Evolutionary conservation across 345 rosid genomes (phyloP).

Genomic region (Aethionema arabicum): DNA sequence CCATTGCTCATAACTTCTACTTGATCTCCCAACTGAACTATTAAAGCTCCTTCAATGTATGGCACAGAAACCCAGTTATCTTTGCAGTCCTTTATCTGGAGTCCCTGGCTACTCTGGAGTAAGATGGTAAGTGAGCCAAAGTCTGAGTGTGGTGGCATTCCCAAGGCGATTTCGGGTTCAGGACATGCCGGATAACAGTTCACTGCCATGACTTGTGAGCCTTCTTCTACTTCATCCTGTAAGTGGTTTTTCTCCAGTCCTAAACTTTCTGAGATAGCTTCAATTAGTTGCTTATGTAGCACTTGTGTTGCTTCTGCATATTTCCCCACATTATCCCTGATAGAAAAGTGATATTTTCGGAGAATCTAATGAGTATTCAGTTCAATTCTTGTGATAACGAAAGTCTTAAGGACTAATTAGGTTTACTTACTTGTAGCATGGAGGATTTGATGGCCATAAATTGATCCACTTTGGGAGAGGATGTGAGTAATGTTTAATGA

Average conservation of each 20-base stretch:
- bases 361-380: slow-evolving; percentile 1
- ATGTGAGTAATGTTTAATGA: slow-evolving; percentile 58
- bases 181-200: slow-evolving; percentile 61
- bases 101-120: slow-evolving; percentile 49
- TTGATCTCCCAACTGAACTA: slow-evolving; percentile 55
- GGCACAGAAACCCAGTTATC: slow-evolving; percentile 48
- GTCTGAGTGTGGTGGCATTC: slow-evolving; percentile 59
- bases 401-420: neutral
- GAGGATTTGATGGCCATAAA: slow-evolving; percentile 60
- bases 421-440: slow-evolving; percentile 48
- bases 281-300: slow-evolving; percentile 45
- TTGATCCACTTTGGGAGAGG: slow-evolving; percentile 58
- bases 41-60: slow-evolving; percentile 42
- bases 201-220: slow-evolving; percentile 48
- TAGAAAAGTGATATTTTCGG: neutral
- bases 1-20: slow-evolving; percentile 64
- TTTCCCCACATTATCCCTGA: slow-evolving; percentile 50
- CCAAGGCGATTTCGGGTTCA: slow-evolving; percentile 50
- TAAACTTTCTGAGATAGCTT: slow-evolving; percentile 46
- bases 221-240: slow-evolving; percentile 43
- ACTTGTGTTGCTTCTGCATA: slow-evolving; percentile 43
- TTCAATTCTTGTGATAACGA: slow-evolving; percentile 29
- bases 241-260: slow-evolving; percentile 44
- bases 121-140: slow-evolving; percentile 52
- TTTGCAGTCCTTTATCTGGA: slow-evolving; percentile 45